Evolutionary conservation across 108 stramenopile species (phyloP), one percentile per base, ranked within the genome.

Genomic region (Skeletonema grethae): DNA sequence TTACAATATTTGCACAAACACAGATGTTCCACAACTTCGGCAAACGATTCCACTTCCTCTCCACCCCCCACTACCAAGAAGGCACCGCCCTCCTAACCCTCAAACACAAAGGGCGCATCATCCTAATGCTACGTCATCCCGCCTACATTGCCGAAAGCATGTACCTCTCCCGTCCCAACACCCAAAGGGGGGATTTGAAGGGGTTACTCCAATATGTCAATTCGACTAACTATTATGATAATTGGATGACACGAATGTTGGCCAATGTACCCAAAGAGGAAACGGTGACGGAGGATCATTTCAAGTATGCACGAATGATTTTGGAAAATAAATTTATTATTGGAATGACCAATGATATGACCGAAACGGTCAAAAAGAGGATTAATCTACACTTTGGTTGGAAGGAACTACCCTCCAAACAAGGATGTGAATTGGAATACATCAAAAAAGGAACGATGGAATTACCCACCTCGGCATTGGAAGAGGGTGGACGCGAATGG

Each of bases 271-370:
- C 73, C 13, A 13, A 4, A 0, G 11, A 61, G 34, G n/a, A 11
- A 3, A 13, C 0, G 3, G 69, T 80, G 7, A 80, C 79, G 8
- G 75, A 80, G 36, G 68, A 69, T 1, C 67, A 80, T 43, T 76
- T 80, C 30, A 57, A 39, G 41, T 35, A 70, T 24, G 79, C 79
- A 4, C 38, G 74, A 12, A 70, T 57, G 67, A 65, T 80, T 39
- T 28, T 80, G 22, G 75, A 76, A 39, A 80, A 75, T 39, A 80
- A 80, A 24, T 80, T 80, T 61, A 22, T 80, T 32, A 80, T 80
- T 36, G 74, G 79, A 4, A 75, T 80, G 79, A 45, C 73, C 0
- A 41, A 20, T 0, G 69, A 76, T 29, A 50, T 76, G 32, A 34
- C 53, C 0, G 79, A 80, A 48, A 80, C 79, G 1, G 55, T 80